A percentile compares a stretch with the other conserved stretches of the same genome.
phyloP scores from a whole-genome alignment of 2,329 filamentous ascomycete genomes.

The Sclerotiophoma versabilis region DNA sequence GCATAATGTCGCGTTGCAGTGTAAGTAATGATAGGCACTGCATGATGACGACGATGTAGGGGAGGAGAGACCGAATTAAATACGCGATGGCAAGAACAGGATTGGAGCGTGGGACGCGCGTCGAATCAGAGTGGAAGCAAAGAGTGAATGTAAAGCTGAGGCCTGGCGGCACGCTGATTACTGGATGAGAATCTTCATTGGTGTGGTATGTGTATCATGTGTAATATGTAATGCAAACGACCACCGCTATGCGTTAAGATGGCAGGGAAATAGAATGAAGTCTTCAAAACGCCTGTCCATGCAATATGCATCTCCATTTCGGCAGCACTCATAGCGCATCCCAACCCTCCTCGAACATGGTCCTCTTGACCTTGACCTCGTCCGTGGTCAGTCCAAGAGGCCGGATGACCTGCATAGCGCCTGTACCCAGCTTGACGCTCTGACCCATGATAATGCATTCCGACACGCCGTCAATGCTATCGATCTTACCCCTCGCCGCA shows the following conservation, averaged over 20 bases:
- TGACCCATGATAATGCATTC: slow-evolving; percentile 99
- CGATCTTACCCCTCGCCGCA: slow-evolving; percentile 87
- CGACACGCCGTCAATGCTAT: slow-evolving; percentile 89
- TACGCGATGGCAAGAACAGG: too few species aligned
- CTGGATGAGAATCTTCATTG: too few species aligned
- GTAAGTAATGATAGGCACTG: too few species aligned
- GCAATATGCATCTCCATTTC: background rate
- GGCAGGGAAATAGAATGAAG: background rate
- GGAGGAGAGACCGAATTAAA: too few species aligned
- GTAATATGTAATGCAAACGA: slow-evolving; percentile 5
- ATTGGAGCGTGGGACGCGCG: too few species aligned
- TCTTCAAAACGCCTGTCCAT: slow-evolving; percentile 8
- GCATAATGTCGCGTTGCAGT: too few species aligned
- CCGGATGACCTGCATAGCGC: slow-evolving; percentile 87
- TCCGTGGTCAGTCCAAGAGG: slow-evolving; percentile 57
- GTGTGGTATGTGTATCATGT: too few species aligned
- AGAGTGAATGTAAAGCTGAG: too few species aligned
- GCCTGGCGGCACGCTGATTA: too few species aligned
- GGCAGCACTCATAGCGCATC: slow-evolving; percentile 32
- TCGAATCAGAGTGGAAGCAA: too few species aligned
- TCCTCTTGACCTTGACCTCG: slow-evolving; percentile 36
- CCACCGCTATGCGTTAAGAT: slow-evolving; percentile 16
- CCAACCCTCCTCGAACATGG: slow-evolving; percentile 49
- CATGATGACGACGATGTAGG: too few species aligned
- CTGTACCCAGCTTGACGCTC: slow-evolving; percentile 89